phyloP scores from a whole-genome alignment of 2,329 filamentous ascomycete genomes.

The Daldinia sp. region DNA sequence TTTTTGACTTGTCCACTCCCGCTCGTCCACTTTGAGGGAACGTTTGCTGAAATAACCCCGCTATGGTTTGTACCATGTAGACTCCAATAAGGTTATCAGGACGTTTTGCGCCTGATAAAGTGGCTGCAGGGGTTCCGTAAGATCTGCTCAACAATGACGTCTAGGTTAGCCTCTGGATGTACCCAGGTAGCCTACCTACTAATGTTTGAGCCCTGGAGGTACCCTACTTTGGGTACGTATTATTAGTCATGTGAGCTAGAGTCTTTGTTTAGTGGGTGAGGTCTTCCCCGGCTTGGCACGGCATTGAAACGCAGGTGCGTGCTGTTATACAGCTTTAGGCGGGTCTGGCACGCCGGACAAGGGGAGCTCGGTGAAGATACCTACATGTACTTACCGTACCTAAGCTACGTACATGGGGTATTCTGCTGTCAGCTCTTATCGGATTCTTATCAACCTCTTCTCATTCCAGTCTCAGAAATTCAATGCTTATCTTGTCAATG shows the following conservation, averaged over 20 bases:
- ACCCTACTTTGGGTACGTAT: neutral
- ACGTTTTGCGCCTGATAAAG: conserved; percentile 23
- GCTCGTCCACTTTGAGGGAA: neutral
- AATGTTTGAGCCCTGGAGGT: too few species aligned
- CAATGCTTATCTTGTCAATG: conserved; percentile 3
- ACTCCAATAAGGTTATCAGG: conserved; percentile 32
- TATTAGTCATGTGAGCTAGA: conserved; percentile 40
- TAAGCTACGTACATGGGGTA: neutral
- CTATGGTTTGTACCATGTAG: conserved; percentile 14
- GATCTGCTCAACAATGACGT: conserved; percentile 37
- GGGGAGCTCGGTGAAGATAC: conserved; percentile 5
- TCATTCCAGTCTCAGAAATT: conserved; percentile 7
- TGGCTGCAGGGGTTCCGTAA: conserved; percentile 36
- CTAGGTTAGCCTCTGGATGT: conserved; percentile 10
- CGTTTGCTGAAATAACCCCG: conserved; percentile 11
- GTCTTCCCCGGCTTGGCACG: conserved; percentile 28
- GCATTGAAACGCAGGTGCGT: conserved; percentile 33
- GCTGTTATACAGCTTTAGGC: conserved; percentile 6
- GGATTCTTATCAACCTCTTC: conserved; percentile 2
- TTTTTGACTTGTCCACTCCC: neutral
- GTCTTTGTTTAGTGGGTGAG: conserved; percentile 31
- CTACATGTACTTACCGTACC: neutral
- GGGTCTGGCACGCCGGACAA: neutral
- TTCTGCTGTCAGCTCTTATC: conserved; percentile 9
- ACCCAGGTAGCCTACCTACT: neutral